phyloP scores from a whole-genome alignment of 2,329 filamentous ascomycete species.

The Trichoderma sp. region DNA sequence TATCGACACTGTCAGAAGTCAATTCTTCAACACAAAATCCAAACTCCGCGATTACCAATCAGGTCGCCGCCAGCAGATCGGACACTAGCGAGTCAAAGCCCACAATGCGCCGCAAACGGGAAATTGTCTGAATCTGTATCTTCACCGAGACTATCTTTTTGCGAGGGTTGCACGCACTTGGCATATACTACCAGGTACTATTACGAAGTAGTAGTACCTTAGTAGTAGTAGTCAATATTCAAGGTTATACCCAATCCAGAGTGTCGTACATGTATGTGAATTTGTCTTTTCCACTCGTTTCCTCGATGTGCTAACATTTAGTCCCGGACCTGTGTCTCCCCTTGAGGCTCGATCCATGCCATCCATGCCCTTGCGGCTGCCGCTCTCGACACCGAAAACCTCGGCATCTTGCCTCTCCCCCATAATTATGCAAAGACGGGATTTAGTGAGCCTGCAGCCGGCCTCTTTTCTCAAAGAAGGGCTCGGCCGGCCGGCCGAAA shows the following conservation, averaged over 20 bases:
- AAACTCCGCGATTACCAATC: not conserved
- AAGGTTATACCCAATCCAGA: not conserved
- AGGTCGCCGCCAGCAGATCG: not conserved
- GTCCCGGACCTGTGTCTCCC: not conserved
- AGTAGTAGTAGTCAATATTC: not conserved
- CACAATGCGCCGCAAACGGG: not conserved
- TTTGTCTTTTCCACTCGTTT: not conserved
- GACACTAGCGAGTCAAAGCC: not conserved
- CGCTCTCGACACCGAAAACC: not conserved
- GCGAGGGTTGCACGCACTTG: not conserved
- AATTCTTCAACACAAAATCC: not conserved
- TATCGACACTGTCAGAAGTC: too few relatives aligned
- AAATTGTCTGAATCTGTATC: conserved; percentile 4
- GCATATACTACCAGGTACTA: too few relatives aligned
- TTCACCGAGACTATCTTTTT: conserved; percentile 13
- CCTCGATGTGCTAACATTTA: not conserved
- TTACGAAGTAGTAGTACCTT: too few relatives aligned
- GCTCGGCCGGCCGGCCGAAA: conserved; percentile 8
- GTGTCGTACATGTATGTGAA: not conserved
- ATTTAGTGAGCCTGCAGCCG: not conserved
- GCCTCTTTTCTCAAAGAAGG: conserved; percentile 12
- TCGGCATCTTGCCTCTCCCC: conserved; percentile 4
- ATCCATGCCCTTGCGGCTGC: not conserved
- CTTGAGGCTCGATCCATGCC: not conserved
- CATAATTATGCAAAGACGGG: conserved; percentile 10